Evolutionary conservation across 2,329 filamentous ascomycete species (phyloP).

Genomic region (Arthrobotrys sinensis): DNA sequence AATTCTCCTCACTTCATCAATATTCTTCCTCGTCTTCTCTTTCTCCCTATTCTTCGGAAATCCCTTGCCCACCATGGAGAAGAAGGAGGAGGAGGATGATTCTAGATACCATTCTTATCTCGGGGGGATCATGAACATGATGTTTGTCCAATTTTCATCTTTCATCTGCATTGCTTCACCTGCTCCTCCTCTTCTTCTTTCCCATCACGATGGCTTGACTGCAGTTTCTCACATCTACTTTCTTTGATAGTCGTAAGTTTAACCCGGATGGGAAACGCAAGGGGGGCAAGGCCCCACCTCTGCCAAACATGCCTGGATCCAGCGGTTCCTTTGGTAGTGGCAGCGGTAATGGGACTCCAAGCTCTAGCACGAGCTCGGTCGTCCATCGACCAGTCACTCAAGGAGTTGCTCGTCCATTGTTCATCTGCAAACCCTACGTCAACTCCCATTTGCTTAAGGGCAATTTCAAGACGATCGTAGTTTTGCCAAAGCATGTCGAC

Average conservation of each 20-base stretch:
- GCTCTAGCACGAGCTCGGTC: slow-evolving; percentile 71
- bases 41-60: background rate
- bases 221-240: slow-evolving; percentile 27
- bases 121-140: background rate
- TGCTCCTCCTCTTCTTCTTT: background rate
- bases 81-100: background rate
- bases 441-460: slow-evolving; percentile 76
- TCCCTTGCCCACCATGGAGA: background rate
- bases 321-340: slow-evolving; percentile 38
- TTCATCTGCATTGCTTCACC: background rate
- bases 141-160: background rate
- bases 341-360: slow-evolving; percentile 65
- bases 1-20: background rate
- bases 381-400: slow-evolving; percentile 67
- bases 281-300: slow-evolving; percentile 49
- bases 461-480: slow-evolving; percentile 96
- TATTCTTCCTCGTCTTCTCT: too few species aligned
- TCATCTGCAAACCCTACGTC: slow-evolving; percentile 68
- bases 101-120: background rate
- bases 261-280: slow-evolving; percentile 55
- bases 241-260: slow-evolving; percentile 55
- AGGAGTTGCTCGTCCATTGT: slow-evolving; percentile 71
- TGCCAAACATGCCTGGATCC: slow-evolving; percentile 56
- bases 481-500: slow-evolving; percentile 92
- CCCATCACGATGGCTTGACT: background rate